Conservation (phyloP, 495 filamentous ascomycete species). For the Collariella sp. region DNA sequence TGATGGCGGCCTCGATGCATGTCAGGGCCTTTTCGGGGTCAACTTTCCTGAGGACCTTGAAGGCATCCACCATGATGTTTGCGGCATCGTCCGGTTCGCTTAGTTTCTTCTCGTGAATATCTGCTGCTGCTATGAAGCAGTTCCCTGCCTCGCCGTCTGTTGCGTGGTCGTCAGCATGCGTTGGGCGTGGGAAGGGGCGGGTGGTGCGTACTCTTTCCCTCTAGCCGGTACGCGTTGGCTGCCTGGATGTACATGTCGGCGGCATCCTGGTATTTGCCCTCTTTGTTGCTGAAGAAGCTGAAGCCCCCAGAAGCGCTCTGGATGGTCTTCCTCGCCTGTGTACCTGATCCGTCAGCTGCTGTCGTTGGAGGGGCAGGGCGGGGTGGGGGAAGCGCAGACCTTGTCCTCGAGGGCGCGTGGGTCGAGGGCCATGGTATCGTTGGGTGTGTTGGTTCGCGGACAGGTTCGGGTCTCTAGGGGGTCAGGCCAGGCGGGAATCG, state of each 20-base stretch:
- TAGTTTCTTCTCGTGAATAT: slow-evolving; percentile 63
- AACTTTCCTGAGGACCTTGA: slow-evolving; percentile 77
- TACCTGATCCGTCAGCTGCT: slow-evolving; percentile 21
- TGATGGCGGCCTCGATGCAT: slow-evolving; percentile 64
- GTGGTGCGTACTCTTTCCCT: slow-evolving; percentile 52
- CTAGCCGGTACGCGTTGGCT: slow-evolving; percentile 70
- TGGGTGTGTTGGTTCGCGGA: not conserved
- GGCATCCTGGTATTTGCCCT: slow-evolving; percentile 72
- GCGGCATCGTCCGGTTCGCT: slow-evolving; percentile 86
- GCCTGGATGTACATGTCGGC: slow-evolving; percentile 74
- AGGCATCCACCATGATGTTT: slow-evolving; percentile 62
- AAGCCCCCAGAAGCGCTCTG: slow-evolving; percentile 59
- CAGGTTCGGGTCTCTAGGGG: not conserved
- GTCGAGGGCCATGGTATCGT: slow-evolving; percentile 37
- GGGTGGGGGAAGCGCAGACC: slow-evolving; percentile 23
- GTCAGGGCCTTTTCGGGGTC: slow-evolving; percentile 70
- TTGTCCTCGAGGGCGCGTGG: slow-evolving; percentile 40
- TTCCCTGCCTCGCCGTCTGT: slow-evolving; percentile 71
- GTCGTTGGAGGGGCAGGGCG: slow-evolving; percentile 15
- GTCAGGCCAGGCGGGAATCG: not conserved
- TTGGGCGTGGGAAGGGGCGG: not conserved
- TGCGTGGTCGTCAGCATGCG: not conserved
- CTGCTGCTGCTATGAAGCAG: slow-evolving; percentile 70
- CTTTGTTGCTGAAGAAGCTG: slow-evolving; percentile 65
- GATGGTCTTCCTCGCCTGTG: slow-evolving; percentile 71